Conservation (phyloP, 768 basidiomycete species). For the Pleurotus tuber-regium region DNA sequence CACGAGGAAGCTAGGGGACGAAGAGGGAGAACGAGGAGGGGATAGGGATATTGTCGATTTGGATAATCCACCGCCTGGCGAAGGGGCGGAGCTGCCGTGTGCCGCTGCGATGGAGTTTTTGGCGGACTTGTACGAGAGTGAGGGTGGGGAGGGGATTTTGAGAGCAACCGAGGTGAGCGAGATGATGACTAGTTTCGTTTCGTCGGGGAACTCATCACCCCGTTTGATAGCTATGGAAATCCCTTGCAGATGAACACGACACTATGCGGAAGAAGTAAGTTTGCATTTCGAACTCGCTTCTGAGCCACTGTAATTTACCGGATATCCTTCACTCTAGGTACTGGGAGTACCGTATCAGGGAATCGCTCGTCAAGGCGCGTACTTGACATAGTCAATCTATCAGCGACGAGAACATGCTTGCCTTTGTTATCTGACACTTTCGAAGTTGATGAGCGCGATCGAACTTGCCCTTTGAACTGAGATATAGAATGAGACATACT, state of each 20-base stretch:
- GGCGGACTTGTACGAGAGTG: constrained; percentile 69
- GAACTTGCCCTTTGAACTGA: too few relatives aligned
- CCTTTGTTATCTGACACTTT: too few relatives aligned
- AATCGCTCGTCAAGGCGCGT: constrained; percentile 31
- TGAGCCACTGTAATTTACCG: not conserved
- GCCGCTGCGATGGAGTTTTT: constrained; percentile 81
- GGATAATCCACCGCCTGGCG: constrained; percentile 68
- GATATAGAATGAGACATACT: too few relatives aligned
- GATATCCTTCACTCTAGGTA: constrained; percentile 46
- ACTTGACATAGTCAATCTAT: not conserved
- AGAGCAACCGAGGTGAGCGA: constrained; percentile 48
- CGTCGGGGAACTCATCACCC: not conserved
- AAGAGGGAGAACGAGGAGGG: too few relatives aligned
- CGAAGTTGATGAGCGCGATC: too few relatives aligned
- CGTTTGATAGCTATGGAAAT: constrained; percentile 59
- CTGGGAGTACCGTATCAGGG: constrained; percentile 72
- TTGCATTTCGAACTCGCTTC: too few relatives aligned
- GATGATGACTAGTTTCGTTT: not conserved
- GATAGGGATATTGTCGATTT: constrained; percentile 70
- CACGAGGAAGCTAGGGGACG: constrained; percentile 34
- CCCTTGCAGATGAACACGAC: constrained; percentile 67
- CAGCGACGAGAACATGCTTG: too few relatives aligned
- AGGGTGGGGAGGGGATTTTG: constrained; percentile 42
- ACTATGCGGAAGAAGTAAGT: constrained; percentile 72
- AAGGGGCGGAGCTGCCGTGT: constrained; percentile 71